phyloP scores from a whole-genome alignment of 352 stramenopile species.

The Phytophthora hibernalis region DNA sequence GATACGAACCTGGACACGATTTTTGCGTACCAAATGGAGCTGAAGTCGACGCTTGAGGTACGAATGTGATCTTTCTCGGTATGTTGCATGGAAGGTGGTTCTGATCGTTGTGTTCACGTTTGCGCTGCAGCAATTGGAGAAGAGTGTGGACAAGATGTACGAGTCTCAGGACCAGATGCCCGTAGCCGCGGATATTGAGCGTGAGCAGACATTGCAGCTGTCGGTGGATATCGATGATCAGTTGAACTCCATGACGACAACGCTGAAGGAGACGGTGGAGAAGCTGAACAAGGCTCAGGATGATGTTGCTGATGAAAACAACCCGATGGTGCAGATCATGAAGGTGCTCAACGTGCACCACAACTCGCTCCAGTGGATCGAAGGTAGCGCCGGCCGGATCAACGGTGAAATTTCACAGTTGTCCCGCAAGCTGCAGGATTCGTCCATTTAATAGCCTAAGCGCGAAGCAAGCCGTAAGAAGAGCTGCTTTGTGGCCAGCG shows the following conservation, averaged over 20 bases:
- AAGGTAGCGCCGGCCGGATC: constrained; percentile 73
- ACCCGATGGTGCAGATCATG: constrained; percentile 89
- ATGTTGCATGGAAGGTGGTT: background rate
- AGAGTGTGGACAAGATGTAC: constrained; percentile 92
- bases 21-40: constrained; percentile 90
- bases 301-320: constrained; percentile 72
- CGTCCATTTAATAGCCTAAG: constrained; percentile 55
- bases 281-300: constrained; percentile 88
- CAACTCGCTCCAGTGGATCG: constrained; percentile 89
- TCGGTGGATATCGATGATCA: constrained; percentile 89
- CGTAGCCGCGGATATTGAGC: constrained; percentile 84
- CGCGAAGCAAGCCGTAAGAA: constrained; percentile 30
- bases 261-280: constrained; percentile 88
- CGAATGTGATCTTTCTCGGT: background rate
- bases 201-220: constrained; percentile 86
- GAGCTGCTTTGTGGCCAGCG: constrained; percentile 23
- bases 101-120: constrained; percentile 9
- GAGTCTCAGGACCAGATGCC: constrained; percentile 88
- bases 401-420: constrained; percentile 72
- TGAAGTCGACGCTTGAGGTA: constrained; percentile 90
- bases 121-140: constrained; percentile 76
- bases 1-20: constrained; percentile 90
- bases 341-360: constrained; percentile 92
- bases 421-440: constrained; percentile 72
- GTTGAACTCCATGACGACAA: constrained; percentile 88